Evolutionary conservation across 2,329 filamentous ascomycete genomes (phyloP).

Genomic region (Stachybotrys elegans): DNA sequence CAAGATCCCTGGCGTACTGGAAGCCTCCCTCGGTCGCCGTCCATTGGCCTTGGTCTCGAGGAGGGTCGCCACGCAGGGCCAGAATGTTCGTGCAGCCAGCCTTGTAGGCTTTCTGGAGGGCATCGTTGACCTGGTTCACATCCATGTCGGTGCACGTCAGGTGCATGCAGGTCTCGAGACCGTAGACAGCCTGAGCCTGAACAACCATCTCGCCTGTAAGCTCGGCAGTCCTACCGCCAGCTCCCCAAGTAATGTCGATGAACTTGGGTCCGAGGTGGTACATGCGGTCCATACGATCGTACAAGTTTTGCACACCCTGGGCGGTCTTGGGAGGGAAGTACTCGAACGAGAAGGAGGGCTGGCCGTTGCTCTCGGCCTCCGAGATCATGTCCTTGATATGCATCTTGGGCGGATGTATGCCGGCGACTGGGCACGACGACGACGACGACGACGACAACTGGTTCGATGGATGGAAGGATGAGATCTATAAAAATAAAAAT

Average conservation of each 20-base stretch:
- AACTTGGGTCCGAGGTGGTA: constrained; percentile 89
- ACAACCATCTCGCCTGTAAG: constrained; percentile 97
- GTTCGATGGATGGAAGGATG: constrained; percentile 20
- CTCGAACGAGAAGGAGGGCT: constrained; percentile 95
- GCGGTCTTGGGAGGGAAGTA: constrained; percentile 98
- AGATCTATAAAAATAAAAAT: too few species aligned
- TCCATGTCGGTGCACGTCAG: constrained; percentile 99
- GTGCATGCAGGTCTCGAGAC: constrained; percentile 98
- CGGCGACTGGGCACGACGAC: not conserved
- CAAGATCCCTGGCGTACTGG: constrained; percentile 86
- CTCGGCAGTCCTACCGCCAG: constrained; percentile 84
- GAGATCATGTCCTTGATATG: constrained; percentile 91
- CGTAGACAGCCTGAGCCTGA: constrained; percentile 90
- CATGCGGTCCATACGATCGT: constrained; percentile 99
- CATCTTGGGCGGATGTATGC: constrained; percentile 53
- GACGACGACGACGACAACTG: constrained; percentile 15
- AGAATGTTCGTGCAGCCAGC: constrained; percentile 97
- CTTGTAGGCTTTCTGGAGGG: constrained; percentile 83
- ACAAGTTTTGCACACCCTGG: constrained; percentile 96
- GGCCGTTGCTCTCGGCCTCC: constrained; percentile 71
- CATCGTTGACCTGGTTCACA: constrained; percentile 82
- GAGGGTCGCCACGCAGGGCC: constrained; percentile 87
- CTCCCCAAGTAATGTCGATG: constrained; percentile 98
- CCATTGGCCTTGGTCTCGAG: constrained; percentile 91
- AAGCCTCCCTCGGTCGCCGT: constrained; percentile 82